Evolutionary conservation across 352 stramenopile species (phyloP), one percentile per base, ranked within the genome.

Genomic region (Globisporangium solare): DNA sequence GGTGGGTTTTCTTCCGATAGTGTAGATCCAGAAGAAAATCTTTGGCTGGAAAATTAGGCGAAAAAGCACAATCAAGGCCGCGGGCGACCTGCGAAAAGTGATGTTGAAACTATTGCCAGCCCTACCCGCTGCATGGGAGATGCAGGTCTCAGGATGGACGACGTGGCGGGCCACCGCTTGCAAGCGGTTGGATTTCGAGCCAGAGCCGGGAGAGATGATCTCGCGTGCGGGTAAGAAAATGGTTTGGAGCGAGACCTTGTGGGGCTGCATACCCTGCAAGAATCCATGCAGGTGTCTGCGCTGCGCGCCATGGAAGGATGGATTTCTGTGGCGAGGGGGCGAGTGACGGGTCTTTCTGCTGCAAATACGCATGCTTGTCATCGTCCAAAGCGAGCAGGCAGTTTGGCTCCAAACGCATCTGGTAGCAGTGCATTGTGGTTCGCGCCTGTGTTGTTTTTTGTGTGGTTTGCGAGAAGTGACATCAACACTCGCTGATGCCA

Each of bases 331-430:
- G 5, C 0, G 27, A 35, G 7, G 5, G 27, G 13, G 32, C 17
- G 13, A 54, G 35, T 37, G 20, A 31, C 27, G 43, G 50, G 50
- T 47, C 46, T 55, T 47, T n/a, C n/a, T n/a, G n/a, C n/a, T n/a
- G n/a, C n/a, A n/a, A n/a, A n/a, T n/a, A n/a, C n/a, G n/a, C n/a
- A n/a, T n/a, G n/a, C n/a, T n/a, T n/a, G n/a, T n/a, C n/a, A n/a
- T n/a, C n/a, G n/a, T n/a, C n/a, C n/a, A n/a, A n/a, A n/a, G n/a
- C n/a, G n/a, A n/a, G n/a, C n/a, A n/a, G n/a, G n/a, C n/a, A n/a
- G n/a, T n/a, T n/a, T n/a, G n/a, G n/a, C n/a, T n/a, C n/a, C n/a
- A n/a, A n/a, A n/a, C n/a, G n/a, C n/a, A n/a, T n/a, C n/a, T n/a
- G n/a, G n/a, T n/a, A n/a, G n/a, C n/a, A n/a, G n/a, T n/a, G n/a